A percentile compares a stretch with the other conserved stretches of the same genome.
phyloP scores from a whole-genome alignment of 805 yeast species.

The Ogataea pignaliae region DNA sequence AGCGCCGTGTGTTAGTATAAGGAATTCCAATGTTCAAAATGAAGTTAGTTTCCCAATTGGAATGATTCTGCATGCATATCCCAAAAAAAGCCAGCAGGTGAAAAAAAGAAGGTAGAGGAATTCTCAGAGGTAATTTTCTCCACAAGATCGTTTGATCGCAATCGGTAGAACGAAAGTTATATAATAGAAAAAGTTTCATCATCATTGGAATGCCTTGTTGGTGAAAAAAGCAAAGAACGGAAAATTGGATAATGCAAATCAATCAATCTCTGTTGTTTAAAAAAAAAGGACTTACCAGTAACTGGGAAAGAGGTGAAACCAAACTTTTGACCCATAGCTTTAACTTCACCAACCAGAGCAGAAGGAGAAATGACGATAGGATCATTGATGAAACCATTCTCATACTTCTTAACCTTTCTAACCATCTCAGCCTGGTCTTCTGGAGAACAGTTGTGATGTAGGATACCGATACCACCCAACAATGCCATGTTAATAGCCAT shows the following conservation, averaged over 20 bases:
- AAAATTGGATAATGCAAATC: background rate
- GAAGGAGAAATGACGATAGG: constrained; percentile 82
- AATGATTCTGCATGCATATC: background rate
- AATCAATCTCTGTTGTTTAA: background rate
- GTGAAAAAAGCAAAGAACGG: constrained; percentile 10
- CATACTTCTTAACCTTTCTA: constrained; percentile 90
- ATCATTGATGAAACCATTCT: constrained; percentile 94
- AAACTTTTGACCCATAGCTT: constrained; percentile 57
- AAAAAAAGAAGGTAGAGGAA: background rate
- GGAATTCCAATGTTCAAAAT: constrained; percentile 2
- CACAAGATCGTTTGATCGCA: constrained; percentile 95
- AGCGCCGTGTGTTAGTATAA: constrained; percentile 9
- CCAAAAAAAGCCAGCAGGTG: too few relatives aligned
- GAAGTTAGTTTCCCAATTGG: too few relatives aligned
- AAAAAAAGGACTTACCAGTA: constrained; percentile 96
- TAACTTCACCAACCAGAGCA: constrained; percentile 77
- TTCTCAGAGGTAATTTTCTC: constrained; percentile 51
- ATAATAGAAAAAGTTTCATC: constrained; percentile 38
- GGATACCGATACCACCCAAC: constrained; percentile 97
- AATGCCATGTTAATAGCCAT: constrained; percentile 99
- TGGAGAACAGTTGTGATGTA: constrained; percentile 94
- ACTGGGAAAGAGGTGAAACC: constrained; percentile 99
- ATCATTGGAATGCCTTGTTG: constrained; percentile 37
- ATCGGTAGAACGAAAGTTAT: constrained; percentile 99
- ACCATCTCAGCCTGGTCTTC: constrained; percentile 99